Evolutionary conservation across 176 grass and related monocot species (phyloP).

Genomic region (Pontederia crassipes): DNA sequence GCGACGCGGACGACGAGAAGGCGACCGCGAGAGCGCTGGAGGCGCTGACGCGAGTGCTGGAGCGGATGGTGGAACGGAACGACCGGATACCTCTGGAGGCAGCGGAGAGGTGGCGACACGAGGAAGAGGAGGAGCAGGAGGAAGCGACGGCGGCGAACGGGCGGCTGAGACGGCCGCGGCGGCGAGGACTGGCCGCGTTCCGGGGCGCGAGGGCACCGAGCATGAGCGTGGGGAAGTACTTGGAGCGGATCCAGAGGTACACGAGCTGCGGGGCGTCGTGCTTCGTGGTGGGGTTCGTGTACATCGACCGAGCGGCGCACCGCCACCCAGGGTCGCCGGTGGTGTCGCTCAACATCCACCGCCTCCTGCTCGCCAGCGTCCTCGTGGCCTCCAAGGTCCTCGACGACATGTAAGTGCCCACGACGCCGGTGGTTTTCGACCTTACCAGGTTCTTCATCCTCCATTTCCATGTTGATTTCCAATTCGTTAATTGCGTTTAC

Average conservation of each 20-base stretch:
- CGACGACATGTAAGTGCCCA: conserved; percentile 62
- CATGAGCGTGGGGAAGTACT: conserved; percentile 61
- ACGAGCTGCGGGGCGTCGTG: conserved; percentile 49
- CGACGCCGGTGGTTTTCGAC: too few relatives aligned
- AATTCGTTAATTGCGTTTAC: not conserved
- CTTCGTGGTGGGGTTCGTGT: conserved; percentile 65
- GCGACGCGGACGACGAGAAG: not conserved
- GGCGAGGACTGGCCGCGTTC: conserved; percentile 39
- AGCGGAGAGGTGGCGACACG: not conserved
- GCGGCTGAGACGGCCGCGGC: not conserved
- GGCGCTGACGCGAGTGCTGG: conserved; percentile 41
- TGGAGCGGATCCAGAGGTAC: conserved; percentile 78
- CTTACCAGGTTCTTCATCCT: too few relatives aligned
- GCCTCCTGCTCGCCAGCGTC: conserved; percentile 63
- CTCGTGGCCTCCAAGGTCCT: conserved; percentile 85
- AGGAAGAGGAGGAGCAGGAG: not conserved
- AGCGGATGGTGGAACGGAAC: conserved; percentile 75
- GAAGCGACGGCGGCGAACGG: not conserved
- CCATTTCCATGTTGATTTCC: not conserved
- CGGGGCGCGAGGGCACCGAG: conserved; percentile 33
- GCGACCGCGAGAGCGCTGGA: conserved; percentile 26
- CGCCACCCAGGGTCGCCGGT: conserved; percentile 41
- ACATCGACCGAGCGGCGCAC: conserved; percentile 64
- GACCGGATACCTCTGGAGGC: conserved; percentile 17
- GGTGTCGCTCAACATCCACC: conserved; percentile 62